Evolutionary conservation across 1,284 basidiomycete species (phyloP), one percentile per base, ranked within the genome.

Genomic region (Phellinidium pouzarii): DNA sequence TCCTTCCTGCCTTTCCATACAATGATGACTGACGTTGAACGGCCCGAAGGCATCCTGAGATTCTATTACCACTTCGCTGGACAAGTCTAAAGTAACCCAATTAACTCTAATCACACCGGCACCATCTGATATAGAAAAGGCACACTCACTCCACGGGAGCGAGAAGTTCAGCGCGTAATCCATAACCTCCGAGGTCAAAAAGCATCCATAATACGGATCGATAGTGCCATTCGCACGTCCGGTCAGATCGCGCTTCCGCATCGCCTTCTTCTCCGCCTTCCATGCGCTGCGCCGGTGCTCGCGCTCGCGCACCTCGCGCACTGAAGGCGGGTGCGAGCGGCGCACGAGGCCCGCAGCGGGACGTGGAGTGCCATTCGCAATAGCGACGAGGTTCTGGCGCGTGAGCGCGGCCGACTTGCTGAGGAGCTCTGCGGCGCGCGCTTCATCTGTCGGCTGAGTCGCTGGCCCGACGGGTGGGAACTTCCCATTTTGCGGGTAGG

Each of bases 121-220:
- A n/a, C n/a, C n/a, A 40, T 17, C 48, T 14, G 31, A 34, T 8
- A 34, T 14, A 3, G 14, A 8, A 34, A 25, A 47, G 26, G 14
- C 34, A 19, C 5, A 68, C 79, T 53, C 64, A 84, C 81, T 78
- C 82, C 82, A 86, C 1, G 84, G 84, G 59, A 73, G 79, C 1
- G 75, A 79, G 60, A 70, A 82, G 60, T 84, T 83, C 56, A 77
- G 47, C 17, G 79, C 78, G 58, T 82, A 83, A 61, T 82, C 80
- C 31, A 79, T 58, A 60, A 79, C 71, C 62, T 77, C 72, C 41
- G 76, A 69, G 25, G 73, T 67, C 5, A 82, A 58, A 52, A 76
- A 68, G 62, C 81, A 84, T 11, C 79, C 79, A 54, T 83, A 83
- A 70, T 75, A 80, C 27, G 77, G 66, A 59, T 82, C 75, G 48